Base-by-base conservation (phyloP, 768 basidiomycete species). In the Strobilomyces echinocephalus region DNA sequence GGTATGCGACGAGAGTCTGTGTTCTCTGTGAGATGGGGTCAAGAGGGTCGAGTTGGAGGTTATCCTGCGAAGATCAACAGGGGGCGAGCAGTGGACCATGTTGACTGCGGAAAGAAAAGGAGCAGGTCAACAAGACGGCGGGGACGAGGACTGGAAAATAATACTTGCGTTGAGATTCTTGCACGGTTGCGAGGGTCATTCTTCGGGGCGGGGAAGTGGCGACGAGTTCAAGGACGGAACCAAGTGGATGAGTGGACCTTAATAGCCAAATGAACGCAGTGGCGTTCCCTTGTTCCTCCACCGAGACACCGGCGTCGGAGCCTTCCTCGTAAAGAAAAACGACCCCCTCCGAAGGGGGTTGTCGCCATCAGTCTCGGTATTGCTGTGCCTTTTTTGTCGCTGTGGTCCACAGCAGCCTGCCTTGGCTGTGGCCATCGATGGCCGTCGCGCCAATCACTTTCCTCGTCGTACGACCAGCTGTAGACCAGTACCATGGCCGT, bases 11-110 rank as follows among this genome's bases (percentile, higher is more conserved):
- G 76, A 76, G 1, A 76, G 69, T 30, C 70, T 70, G 51, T 72
- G 70, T 46, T 70, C 64, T 55, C 73, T 67, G 49, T 70, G 63
- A 24, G 76, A 66, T 49, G 74, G 62, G 46, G 67, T 72, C 53
- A 83, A 74, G 43, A 73, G 69, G 12, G 73, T 68, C 28, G 68
- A 71, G 30, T 71, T 71, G 26, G 81, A 82, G 18, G 78, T 79
- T 71, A 84, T 80, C 62, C 79, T 79, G 41, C 81, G 78, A 44
- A 82, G 72, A 63, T 82, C 80, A 46, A 72, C 64, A 49, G 74
- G 68, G 52, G 74, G 67, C 26, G 74, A 67, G 58, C 59, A 34
- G 45, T 60, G 66, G 8, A 55, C 49, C 47, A 58, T 52, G 56
- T 53, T 62, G 46, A 55, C 62, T 68, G 28, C 34, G 30, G 46